Evolutionary conservation across 164 flowering plant species (phyloP).

Genomic region (Aristolochia contorta): DNA sequence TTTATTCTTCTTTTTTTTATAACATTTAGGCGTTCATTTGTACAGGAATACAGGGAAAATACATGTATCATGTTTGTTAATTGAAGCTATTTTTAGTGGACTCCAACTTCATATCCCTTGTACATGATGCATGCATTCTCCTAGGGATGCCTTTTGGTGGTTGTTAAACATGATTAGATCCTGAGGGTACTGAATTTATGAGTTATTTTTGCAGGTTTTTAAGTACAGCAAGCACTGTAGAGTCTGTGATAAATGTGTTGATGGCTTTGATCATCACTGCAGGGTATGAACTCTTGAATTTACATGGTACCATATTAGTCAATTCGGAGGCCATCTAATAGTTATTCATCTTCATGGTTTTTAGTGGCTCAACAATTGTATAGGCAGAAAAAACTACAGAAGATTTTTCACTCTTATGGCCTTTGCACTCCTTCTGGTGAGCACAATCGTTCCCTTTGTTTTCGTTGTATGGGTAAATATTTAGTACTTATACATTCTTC

Average conservation of each 20-base stretch:
- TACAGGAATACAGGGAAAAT: no score
- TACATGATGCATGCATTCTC: no score
- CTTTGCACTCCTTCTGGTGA: slow-evolving; percentile 85
- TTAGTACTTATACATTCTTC: not conserved
- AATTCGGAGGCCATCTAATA: slow-evolving; percentile 6
- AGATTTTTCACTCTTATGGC: slow-evolving; percentile 92
- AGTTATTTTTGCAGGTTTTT: slow-evolving; percentile 53
- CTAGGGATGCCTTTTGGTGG: not conserved
- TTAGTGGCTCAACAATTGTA: slow-evolving; percentile 98
- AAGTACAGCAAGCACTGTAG: slow-evolving; percentile 98
- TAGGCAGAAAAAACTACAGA: slow-evolving; percentile 82
- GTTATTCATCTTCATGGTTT: slow-evolving; percentile 18
- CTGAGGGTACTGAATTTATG: slow-evolving; percentile 1
- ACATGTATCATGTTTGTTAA: no score
- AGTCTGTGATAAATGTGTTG: slow-evolving; percentile 98
- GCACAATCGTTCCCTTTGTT: slow-evolving; percentile 17
- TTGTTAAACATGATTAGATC: not conserved
- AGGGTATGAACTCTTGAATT: slow-evolving; percentile 45
- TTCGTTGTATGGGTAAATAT: not conserved
- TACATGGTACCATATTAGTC: slow-evolving; percentile 1
- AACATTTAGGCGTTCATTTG: no score
- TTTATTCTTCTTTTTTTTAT: no score
- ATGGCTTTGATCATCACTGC: slow-evolving; percentile 97
- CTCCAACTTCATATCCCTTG: no score
- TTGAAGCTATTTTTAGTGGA: no score